These are phyloP conservation scores for Colletotrichum musae DNA, from an alignment of 2,329 filamentous ascomycete genomes.

Conservation along the genomic window DNA sequence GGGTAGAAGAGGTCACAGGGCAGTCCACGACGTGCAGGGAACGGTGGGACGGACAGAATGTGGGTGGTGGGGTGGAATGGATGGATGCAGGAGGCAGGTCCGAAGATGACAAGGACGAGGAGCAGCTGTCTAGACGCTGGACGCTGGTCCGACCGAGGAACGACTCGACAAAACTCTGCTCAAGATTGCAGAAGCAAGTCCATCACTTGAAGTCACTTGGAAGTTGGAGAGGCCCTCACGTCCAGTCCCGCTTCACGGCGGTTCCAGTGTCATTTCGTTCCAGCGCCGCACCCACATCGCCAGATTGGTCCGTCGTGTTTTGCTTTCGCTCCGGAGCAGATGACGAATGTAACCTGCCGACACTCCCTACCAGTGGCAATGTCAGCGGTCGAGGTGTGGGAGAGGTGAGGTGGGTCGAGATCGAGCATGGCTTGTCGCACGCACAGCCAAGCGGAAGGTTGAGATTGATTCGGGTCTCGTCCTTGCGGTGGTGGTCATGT, in stretches of 20 bases:
- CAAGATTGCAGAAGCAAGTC: no score
- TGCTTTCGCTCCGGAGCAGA: no score
- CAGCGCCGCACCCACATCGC: no score
- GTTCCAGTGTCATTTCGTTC: no score
- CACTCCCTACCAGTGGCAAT: background rate
- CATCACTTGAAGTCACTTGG: no score
- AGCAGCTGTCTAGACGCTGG: background rate
- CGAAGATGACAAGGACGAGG: conserved; percentile 1
- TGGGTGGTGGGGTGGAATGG: conserved; percentile 7
- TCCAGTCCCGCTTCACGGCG: no score
- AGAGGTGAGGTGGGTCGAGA: conserved; percentile 24
- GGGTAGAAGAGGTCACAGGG: conserved; percentile 22
- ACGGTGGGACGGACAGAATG: conserved; percentile 12
- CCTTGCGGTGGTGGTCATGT: background rate
- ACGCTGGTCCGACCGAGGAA: conserved; percentile 10
- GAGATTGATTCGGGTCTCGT: conserved; percentile 6
- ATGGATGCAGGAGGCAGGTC: conserved; percentile 13
- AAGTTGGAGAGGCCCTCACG: no score
- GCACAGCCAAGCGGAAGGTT: conserved; percentile 10
- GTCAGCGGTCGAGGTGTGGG: background rate
- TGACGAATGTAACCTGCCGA: no score
- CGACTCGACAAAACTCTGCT: background rate
- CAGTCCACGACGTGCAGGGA: conserved; percentile 13
- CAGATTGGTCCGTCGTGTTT: no score
- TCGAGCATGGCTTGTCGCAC: conserved; percentile 26